Evolutionary conservation across 2,329 filamentous ascomycete species (phyloP).

Genomic region (Paraphoma sp.): DNA sequence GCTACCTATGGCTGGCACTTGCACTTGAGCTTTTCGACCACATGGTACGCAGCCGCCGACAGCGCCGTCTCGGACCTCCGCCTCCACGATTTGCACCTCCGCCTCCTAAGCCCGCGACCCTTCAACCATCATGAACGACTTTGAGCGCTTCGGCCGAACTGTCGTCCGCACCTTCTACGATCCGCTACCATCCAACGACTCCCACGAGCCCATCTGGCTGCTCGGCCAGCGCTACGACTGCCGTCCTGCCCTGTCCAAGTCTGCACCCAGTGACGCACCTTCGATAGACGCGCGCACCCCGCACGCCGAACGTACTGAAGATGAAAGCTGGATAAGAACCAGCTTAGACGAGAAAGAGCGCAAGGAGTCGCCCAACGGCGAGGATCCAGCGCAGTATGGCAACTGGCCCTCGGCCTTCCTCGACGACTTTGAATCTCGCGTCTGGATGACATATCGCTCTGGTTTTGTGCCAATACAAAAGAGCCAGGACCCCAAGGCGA

Average conservation of each 20-base stretch:
- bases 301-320: slow-evolving; percentile 37
- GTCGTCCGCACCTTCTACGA: slow-evolving; percentile 94
- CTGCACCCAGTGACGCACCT: slow-evolving; percentile 22
- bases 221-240: slow-evolving; percentile 67
- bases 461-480: slow-evolving; percentile 84
- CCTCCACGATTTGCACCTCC: slow-evolving; percentile 9
- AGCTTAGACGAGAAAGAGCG: slow-evolving; percentile 70
- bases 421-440: slow-evolving; percentile 87
- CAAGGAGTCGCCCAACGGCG: slow-evolving; percentile 60
- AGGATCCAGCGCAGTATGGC: slow-evolving; percentile 48
- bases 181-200: slow-evolving; percentile 82
- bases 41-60: slow-evolving; percentile 20
- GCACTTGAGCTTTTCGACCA: not conserved
- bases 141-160: slow-evolving; percentile 76
- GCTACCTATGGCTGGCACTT: too few species aligned
- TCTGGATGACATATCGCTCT: slow-evolving; percentile 97
- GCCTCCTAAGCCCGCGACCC: slow-evolving; percentile 9
- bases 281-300: slow-evolving; percentile 29
- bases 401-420: slow-evolving; percentile 88
- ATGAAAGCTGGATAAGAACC: slow-evolving; percentile 68
- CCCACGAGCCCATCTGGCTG: slow-evolving; percentile 80
- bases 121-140: slow-evolving; percentile 65
- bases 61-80: slow-evolving; percentile 9
- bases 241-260: slow-evolving; percentile 30
- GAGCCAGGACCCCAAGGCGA: slow-evolving; percentile 75